phyloP scores from a whole-genome alignment of 495 filamentous ascomycete genomes.

The Parmelia sp. region DNA sequence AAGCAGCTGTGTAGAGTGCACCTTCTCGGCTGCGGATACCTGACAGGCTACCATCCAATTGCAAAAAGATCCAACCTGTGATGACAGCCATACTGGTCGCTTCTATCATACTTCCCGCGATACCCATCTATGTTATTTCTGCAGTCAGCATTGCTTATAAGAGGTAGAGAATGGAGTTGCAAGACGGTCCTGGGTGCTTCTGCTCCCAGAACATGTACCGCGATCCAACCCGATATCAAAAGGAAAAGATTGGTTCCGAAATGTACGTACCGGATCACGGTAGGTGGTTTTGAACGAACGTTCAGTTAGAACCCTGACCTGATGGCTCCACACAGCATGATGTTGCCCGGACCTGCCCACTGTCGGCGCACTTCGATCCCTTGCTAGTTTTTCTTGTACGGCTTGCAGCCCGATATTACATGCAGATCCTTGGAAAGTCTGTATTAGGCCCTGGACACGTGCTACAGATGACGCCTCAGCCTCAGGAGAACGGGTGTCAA shows the following conservation, averaged over 20 bases:
- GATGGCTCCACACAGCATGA: slow-evolving; percentile 46
- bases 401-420: slow-evolving; percentile 23
- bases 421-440: slow-evolving; percentile 42
- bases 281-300: slow-evolving; percentile 60
- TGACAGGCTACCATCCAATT: slow-evolving; percentile 51
- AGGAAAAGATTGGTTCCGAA: too few relatives aligned
- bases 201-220: too few relatives aligned
- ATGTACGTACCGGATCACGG: slow-evolving; percentile 47
- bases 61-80: slow-evolving; percentile 63
- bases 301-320: slow-evolving; percentile 57
- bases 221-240: too few relatives aligned
- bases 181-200: too few relatives aligned
- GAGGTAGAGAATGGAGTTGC: too few relatives aligned
- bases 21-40: slow-evolving; percentile 63
- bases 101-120: slow-evolving; percentile 58
- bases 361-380: neutral
- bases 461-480: slow-evolving; percentile 50
- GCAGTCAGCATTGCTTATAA: too few relatives aligned
- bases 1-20: slow-evolving; percentile 59
- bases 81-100: slow-evolving; percentile 60
- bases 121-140: slow-evolving; percentile 43
- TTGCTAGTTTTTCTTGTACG: slow-evolving; percentile 9
- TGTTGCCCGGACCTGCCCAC: slow-evolving; percentile 22
- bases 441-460: slow-evolving; percentile 49
- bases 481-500: slow-evolving; percentile 59